Conservation (phyloP, 2,329 filamentous ascomycete species). For the Colletotrichum somersetense region DNA sequence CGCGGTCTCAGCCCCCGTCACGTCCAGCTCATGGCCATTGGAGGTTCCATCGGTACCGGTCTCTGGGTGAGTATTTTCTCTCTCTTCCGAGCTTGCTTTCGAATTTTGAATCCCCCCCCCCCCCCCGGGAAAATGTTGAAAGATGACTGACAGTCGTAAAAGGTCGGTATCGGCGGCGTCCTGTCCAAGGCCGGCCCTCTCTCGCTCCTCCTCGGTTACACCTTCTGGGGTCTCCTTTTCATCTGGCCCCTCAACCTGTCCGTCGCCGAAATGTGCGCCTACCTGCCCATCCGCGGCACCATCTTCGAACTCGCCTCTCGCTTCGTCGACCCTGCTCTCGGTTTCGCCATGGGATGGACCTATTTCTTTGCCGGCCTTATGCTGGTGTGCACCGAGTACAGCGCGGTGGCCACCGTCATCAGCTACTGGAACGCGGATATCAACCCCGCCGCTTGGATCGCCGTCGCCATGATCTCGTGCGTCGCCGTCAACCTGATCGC, state of each 20-base stretch:
- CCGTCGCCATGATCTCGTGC: constrained; percentile 60
- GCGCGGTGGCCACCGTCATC: constrained; percentile 59
- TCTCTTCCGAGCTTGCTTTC: neutral
- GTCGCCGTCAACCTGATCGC: constrained; percentile 61
- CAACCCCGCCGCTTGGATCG: constrained; percentile 63
- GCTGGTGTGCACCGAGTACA: constrained; percentile 60
- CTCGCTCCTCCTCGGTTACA: constrained; percentile 59
- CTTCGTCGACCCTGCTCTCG: constrained; percentile 69
- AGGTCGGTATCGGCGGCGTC: constrained; percentile 58
- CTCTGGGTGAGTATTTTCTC: constrained; percentile 50
- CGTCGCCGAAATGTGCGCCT: constrained; percentile 70
- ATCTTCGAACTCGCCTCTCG: constrained; percentile 68
- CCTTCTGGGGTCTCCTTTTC: constrained; percentile 59
- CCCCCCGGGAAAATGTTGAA: too few species aligned
- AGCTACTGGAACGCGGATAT: constrained; percentile 58
- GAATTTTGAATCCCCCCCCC: too few species aligned
- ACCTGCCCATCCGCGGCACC: constrained; percentile 65
- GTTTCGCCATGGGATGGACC: constrained; percentile 68
- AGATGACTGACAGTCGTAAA: constrained; percentile 1
- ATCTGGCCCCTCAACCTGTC: constrained; percentile 60
- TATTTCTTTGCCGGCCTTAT: constrained; percentile 58
- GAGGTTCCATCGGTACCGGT: constrained; percentile 60
- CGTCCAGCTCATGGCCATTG: constrained; percentile 64
- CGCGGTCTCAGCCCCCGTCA: constrained; percentile 55
- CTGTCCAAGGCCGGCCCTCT: constrained; percentile 58